Base-by-base conservation (phyloP, 2,329 filamentous ascomycete genomes). In the Fusarium sp. region DNA sequence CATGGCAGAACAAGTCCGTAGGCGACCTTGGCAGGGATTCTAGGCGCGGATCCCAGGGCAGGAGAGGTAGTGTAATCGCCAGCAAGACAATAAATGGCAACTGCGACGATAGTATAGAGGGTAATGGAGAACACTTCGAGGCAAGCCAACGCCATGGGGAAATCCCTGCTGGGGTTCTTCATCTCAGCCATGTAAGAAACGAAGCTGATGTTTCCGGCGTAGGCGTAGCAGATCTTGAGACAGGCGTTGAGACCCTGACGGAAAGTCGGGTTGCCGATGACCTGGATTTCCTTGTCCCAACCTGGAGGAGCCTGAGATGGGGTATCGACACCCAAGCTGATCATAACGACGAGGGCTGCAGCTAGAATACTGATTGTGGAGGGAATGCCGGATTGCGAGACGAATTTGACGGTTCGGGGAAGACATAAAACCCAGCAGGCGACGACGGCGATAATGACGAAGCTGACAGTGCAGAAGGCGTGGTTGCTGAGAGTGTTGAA, bases 401-500 rank as follows among this genome's bases (percentile, higher is more conserved):
- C 60, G 7, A 75, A 71, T 52, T 72, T 81, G 76, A 91, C 91
- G 0, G 89, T 91, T 46, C 89, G 82, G 0, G 89, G 89, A 11
- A 91, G 80, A 2, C 89, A 91, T 63, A 85, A 86, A 11, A 86
- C 59, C 74, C 84, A 90, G 3, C 84, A 88, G 23, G 89, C 81
- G 23, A 88, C 76, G 2, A 87, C 85, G 3, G 88, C 84, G 45
- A 91, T 83, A n/a, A 85, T 82, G 13, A 86, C 84, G 75, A 90
- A 91, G 39, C 80, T 83, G 50, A 91, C 85, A 0, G 89, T 91
- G 78, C 89, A 91, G 6, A 88, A 73, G 4, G 81, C 79, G 71
- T 88, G 84, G 51, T 83, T 80, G 15, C 85, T 85, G 72, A 91
- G 88, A 18, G 88, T 90, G 76, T 91, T 91, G 63, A 90, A 82